A percentile compares a stretch with the other conserved stretches of the same genome.
These are phyloP conservation scores for Stephania cephalantha DNA, from an alignment of 164 flowering plant genomes.

Conservation along the genomic window DNA sequence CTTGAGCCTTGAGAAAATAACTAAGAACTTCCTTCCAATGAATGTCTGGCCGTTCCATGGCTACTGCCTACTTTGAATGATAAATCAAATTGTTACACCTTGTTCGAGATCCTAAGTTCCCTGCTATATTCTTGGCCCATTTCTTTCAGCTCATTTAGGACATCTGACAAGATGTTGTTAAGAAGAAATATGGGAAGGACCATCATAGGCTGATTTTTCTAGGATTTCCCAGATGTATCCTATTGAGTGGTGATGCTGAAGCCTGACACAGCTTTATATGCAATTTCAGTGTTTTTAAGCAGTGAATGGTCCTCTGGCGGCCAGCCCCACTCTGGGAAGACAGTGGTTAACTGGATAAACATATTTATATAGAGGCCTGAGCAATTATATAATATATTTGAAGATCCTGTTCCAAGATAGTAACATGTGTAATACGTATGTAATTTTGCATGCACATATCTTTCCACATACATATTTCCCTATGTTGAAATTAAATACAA, in stretches of 20 bases:
- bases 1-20: background rate
- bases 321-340: no score
- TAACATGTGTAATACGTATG: no score
- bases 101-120: background rate
- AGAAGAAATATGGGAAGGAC: background rate
- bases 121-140: background rate
- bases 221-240: background rate
- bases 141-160: background rate
- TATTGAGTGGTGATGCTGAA: background rate
- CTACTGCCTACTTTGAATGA: background rate
- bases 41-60: background rate
- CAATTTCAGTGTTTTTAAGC: background rate
- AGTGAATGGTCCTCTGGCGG: background rate
- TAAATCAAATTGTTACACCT: background rate
- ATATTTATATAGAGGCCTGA: no score
- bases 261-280: background rate
- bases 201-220: background rate
- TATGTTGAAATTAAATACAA: no score
- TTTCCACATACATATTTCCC: no score
- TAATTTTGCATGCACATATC: no score
- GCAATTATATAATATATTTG: no score
- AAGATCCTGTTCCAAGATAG: no score
- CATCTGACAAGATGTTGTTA: background rate
- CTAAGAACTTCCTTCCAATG: background rate
- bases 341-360: no score